phyloP scores from a whole-genome alignment of 1,139 yeast genomes.

The Magnusiomyces tetraspermus region DNA sequence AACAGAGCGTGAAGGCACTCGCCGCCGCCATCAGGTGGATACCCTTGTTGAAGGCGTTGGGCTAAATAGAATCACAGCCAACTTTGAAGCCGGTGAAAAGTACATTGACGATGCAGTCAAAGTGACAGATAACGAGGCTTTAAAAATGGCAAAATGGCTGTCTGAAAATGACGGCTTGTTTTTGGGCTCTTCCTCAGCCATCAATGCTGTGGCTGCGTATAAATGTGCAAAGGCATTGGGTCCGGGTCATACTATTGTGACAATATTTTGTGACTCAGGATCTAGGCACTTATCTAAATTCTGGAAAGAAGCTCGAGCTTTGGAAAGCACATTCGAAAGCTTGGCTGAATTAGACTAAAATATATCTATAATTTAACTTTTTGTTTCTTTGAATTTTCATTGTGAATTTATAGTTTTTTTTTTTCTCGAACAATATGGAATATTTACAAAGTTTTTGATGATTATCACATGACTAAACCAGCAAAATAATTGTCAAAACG shows the following conservation, averaged over 20 bases:
- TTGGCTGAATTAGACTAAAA: constrained; percentile 8
- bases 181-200: constrained; percentile 85
- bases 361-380: background rate
- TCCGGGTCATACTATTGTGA: constrained; percentile 66
- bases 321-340: constrained; percentile 5
- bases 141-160: constrained; percentile 77
- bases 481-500: no score
- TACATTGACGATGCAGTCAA: constrained; percentile 70
- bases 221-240: constrained; percentile 47
- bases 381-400: background rate
- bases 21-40: constrained; percentile 94
- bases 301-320: constrained; percentile 47
- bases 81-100: constrained; percentile 52
- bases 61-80: constrained; percentile 71
- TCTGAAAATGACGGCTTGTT: constrained; percentile 81
- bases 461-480: no score
- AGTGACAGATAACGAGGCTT: constrained; percentile 70
- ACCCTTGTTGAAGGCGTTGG: constrained; percentile 94
- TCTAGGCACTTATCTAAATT: constrained; percentile 82
- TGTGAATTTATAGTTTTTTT: no score
- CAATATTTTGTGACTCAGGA: constrained; percentile 93
- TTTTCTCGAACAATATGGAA: background rate
- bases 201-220: constrained; percentile 86
- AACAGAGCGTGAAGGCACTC: constrained; percentile 84
- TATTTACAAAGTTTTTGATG: no score